A percentile compares a stretch with the other conserved stretches of the same genome.
phyloP scores from a whole-genome alignment of 2,329 filamentous ascomycete genomes.

The Nigrospora oryzae region DNA sequence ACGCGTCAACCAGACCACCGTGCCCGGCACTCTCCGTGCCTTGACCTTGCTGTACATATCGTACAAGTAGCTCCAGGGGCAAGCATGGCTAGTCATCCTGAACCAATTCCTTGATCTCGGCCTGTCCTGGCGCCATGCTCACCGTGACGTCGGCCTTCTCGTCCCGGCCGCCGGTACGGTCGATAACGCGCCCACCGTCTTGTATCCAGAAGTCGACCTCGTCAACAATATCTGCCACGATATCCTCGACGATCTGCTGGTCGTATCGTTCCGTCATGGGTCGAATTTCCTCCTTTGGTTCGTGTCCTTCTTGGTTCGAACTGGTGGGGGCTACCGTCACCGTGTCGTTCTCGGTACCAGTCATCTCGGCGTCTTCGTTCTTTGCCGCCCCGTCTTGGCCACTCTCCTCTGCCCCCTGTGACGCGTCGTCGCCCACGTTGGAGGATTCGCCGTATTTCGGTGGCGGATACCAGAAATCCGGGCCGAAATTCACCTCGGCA shows the following conservation, averaged over 20 bases:
- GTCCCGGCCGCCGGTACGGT: conserved; percentile 31
- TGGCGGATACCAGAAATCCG: conserved; percentile 85
- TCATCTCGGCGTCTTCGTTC: conserved; percentile 40
- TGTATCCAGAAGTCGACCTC: conserved; percentile 86
- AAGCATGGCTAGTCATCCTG: conserved; percentile 42
- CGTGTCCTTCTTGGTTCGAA: conserved; percentile 4
- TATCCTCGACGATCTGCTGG: conserved; percentile 91
- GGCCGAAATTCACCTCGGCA: conserved; percentile 89
- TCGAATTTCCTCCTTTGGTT: conserved; percentile 29
- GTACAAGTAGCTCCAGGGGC: too few species aligned
- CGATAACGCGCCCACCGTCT: conserved; percentile 47
- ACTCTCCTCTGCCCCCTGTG: conserved; percentile 5
- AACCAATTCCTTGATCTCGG: conserved; percentile 58
- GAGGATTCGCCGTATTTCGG: conserved; percentile 34
- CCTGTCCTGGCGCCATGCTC: conserved; percentile 34
- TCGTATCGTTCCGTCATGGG: conserved; percentile 72
- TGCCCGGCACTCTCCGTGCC: too few species aligned
- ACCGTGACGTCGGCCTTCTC: conserved; percentile 32
- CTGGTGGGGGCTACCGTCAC: conserved; percentile 7
- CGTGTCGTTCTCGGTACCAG: conserved; percentile 26
- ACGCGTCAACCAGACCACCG: too few species aligned
- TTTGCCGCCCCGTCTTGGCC: background rate
- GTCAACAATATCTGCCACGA: conserved; percentile 87
- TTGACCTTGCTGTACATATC: too few species aligned
- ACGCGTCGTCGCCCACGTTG: conserved; percentile 3